Evolutionary conservation across 106 monocot species (phyloP).

Genomic region (Platanthera zijinensis): DNA sequence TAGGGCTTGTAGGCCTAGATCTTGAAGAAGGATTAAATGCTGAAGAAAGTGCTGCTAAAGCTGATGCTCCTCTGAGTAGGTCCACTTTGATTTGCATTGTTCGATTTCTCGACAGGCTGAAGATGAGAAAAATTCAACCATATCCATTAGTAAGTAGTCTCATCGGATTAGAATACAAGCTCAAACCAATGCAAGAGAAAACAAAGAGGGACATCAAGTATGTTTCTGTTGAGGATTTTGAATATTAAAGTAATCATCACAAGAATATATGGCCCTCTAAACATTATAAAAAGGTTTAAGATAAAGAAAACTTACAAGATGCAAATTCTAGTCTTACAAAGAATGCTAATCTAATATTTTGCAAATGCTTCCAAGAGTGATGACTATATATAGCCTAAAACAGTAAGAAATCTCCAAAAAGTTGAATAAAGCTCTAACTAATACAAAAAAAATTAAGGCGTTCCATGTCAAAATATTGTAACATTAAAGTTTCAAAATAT

Average conservation of each 20-base stretch:
- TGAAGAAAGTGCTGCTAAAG: slow-evolving; percentile 61
- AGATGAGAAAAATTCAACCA: neutral
- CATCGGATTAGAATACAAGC: neutral
- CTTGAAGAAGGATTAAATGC: slow-evolving; percentile 68
- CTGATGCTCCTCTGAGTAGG: slow-evolving; percentile 64
- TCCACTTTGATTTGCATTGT: slow-evolving; percentile 28
- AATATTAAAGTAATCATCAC: neutral
- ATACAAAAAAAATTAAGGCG: too few relatives aligned
- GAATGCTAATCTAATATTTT: neutral
- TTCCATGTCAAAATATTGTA: too few relatives aligned
- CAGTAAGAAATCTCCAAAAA: neutral
- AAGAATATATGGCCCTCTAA: neutral
- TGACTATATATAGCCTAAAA: neutral
- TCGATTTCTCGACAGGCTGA: slow-evolving; percentile 34
- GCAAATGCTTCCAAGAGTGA: neutral
- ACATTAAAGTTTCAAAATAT: too few relatives aligned
- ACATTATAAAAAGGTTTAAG: neutral
- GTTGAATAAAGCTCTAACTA: too few relatives aligned
- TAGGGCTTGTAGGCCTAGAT: slow-evolving; percentile 24
- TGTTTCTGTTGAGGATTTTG: neutral
- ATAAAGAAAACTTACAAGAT: neutral
- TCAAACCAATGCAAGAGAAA: neutral
- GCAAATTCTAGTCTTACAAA: neutral
- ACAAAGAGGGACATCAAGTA: neutral
- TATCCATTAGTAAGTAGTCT: neutral